phyloP scores from a whole-genome alignment of 306 rosid genomes.

The Fragaria iinumae region DNA sequence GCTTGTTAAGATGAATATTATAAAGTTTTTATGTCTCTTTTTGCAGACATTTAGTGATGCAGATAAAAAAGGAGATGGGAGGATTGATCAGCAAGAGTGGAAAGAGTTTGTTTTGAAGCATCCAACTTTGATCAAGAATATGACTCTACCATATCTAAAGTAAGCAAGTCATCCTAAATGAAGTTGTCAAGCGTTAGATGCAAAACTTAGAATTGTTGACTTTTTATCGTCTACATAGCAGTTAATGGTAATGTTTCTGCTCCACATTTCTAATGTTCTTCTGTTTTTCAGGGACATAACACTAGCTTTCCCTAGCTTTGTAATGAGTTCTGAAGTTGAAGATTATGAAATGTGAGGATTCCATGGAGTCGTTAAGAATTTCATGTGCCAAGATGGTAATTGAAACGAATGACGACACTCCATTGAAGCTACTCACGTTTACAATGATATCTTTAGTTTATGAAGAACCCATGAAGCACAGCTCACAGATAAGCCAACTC shows the following conservation, averaged over 20 bases:
- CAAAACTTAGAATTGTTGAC: neutral
- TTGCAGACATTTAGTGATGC: constrained; percentile 72
- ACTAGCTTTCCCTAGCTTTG: constrained; percentile 81
- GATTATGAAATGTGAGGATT: constrained; percentile 43
- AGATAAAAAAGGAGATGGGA: constrained; percentile 78
- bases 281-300: constrained; percentile 69
- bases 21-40: constrained; percentile 19
- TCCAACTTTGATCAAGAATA: constrained; percentile 74
- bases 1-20: constrained; percentile 6
- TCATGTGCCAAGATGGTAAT: constrained; percentile 8
- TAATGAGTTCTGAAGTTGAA: constrained; percentile 52
- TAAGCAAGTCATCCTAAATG: constrained; percentile 33
- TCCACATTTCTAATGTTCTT: neutral
- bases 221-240: neutral
- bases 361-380: constrained; percentile 10
- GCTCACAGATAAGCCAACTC: constrained; percentile 7
- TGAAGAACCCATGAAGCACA: constrained; percentile 9
- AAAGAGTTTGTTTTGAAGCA: constrained; percentile 66
- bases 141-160: constrained; percentile 86
- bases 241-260: neutral
- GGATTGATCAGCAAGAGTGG: constrained; percentile 91
- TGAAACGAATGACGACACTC: neutral
- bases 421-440: neutral
- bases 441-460: neutral
- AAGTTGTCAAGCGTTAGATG: constrained; percentile 14